Base-by-base conservation (phyloP, 495 filamentous ascomycete genomes). In the Hypoxylon perforatum region DNA sequence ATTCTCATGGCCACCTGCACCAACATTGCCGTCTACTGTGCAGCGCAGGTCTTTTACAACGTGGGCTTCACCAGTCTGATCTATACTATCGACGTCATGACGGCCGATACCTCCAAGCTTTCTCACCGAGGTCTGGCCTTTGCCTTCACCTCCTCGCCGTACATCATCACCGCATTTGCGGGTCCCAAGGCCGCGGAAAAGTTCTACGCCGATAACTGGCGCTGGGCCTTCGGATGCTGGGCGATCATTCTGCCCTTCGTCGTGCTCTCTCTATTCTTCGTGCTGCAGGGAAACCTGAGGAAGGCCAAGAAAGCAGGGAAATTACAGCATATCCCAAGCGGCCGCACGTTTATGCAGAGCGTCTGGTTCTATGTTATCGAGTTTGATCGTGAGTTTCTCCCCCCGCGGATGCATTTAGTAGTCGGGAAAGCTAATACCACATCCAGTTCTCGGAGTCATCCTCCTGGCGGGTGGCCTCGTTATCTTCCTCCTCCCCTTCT, bases 401-500 rank as follows among this genome's bases (percentile, higher is more conserved):
- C 11, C 11, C 30, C 30, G 11, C 5, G 30, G n/a, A n/a, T 35
- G 30, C 30, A 35, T 35, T 11, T 35, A 11, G 11, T 35, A n/a
- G 30, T 35, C 30, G 5, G 11, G 30, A 5, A 5, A 35, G 11
- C 30, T 35, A 35, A 35, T 5, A 35, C n/a, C 5, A 35, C 11
- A 35, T 11, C 11, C 11, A 35, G 30, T 35, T 35, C 30, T 35
- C 30, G 30, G 30, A 35, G 30, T 35, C 5, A 35, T 35, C 30
- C 30, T 35, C 30, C 30, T 35, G 11, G 30, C 30, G 30, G 30
- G 30, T 11, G 30, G 30, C 11, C 11, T 35, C 5, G 30, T 35
- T 5, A 5, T 35, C 30, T 35, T 91, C 72, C 81, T 90, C 11
- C 78, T 89, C 1, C 86, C 88, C 1, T 86, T 90, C 74, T 84